A percentile compares a stretch with the other conserved stretches of the same genome.
Conservation (phyloP, 345 rosid species). For the Brassica cretica region DNA sequence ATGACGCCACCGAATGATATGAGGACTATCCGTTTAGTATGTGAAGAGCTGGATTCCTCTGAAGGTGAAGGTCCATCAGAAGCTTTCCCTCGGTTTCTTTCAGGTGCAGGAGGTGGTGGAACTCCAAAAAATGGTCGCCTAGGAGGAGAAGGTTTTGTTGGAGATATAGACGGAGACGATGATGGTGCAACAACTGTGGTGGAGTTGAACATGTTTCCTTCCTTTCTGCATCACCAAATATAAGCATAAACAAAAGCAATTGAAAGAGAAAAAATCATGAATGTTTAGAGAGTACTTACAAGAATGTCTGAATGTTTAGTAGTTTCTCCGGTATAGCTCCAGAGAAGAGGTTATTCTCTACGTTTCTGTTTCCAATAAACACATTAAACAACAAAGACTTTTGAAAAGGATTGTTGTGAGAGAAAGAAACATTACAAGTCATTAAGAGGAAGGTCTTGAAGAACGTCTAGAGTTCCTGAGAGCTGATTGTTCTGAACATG, state of each 20-base stretch:
- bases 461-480: conserved; percentile 84
- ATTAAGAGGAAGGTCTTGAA: conserved; percentile 77
- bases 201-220: conserved; percentile 77
- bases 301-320: conserved; percentile 67
- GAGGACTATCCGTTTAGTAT: conserved; percentile 65
- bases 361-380: conserved; percentile 56
- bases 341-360: conserved; percentile 81
- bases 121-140: conserved; percentile 35
- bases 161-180: conserved; percentile 51
- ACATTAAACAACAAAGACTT: conserved; percentile 10
- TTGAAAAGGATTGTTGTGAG: conserved; percentile 12
- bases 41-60: conserved; percentile 46
- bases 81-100: conserved; percentile 52
- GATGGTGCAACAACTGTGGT: conserved; percentile 50
- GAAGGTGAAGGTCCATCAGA: conserved; percentile 65
- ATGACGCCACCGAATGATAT: conserved; percentile 72
- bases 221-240: conserved; percentile 56
- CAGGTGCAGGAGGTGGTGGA: conserved; percentile 52
- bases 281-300: conserved; percentile 44
- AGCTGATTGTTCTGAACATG: conserved; percentile 84
- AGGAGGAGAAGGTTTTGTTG: conserved; percentile 46
- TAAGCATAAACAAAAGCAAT: conserved; percentile 10
- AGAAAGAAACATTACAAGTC: conserved; percentile 65
- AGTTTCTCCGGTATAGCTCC: conserved; percentile 89
- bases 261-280: conserved; percentile 13